These are phyloP conservation scores for Chlorella sp. DNA, from an alignment of 139 green algal genomes.

Conservation along the genomic window DNA sequence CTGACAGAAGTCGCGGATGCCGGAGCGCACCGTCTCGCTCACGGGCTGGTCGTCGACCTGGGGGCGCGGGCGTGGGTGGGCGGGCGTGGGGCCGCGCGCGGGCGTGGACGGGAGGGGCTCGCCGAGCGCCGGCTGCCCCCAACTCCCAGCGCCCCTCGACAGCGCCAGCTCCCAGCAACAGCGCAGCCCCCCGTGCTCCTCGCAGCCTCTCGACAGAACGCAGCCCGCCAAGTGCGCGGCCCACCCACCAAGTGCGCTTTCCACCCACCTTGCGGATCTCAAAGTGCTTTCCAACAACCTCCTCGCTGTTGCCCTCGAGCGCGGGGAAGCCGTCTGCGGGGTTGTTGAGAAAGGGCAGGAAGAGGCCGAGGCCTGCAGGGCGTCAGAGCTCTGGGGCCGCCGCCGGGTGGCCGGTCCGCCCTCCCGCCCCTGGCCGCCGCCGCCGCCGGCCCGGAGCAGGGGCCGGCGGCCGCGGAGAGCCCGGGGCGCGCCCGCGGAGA, in stretches of 20 bases:
- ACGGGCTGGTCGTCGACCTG: slow-evolving; percentile 66
- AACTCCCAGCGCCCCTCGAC: not conserved
- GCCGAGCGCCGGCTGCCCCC: no score
- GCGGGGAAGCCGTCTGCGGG: slow-evolving; percentile 71
- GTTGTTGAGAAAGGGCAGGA: not conserved
- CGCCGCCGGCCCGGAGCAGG: no score
- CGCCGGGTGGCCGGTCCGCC: no score
- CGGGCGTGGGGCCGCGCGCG: not conserved
- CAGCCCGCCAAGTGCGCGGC: no score
- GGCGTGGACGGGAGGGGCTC: not conserved
- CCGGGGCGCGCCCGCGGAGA: no score
- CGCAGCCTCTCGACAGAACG: no score
- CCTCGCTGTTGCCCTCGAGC: slow-evolving; percentile 67
- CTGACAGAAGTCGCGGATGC: slow-evolving; percentile 73
- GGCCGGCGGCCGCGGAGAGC: no score
- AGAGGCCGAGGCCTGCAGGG: no score
- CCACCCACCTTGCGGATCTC: slow-evolving; percentile 68
- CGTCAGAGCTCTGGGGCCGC: no score
- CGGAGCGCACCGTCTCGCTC: slow-evolving; percentile 56
- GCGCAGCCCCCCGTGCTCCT: not conserved
- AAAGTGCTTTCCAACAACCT: slow-evolving; percentile 76
- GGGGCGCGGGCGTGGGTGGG: slow-evolving; percentile 32
- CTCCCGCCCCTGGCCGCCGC: no score
- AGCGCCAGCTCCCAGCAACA: not conserved
- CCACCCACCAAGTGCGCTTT: slow-evolving; percentile 5